A percentile compares a stretch with the other conserved stretches of the same genome.
phyloP scores from a whole-genome alignment of 345 rosid species.

The Eucalyptus sideroxylon region DNA sequence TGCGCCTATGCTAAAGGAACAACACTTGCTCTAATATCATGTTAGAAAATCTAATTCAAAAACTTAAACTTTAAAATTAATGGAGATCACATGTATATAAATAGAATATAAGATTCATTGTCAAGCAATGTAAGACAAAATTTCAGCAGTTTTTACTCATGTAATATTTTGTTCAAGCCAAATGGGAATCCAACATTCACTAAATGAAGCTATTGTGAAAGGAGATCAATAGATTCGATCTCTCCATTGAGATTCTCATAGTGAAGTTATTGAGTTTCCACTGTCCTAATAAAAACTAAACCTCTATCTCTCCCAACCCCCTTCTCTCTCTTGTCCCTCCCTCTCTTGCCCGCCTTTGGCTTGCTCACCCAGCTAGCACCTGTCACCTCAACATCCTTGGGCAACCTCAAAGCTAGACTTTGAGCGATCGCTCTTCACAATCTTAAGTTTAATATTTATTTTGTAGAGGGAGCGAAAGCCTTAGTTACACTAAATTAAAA shows the following conservation, averaged over 20 bases:
- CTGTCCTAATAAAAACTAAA: not conserved
- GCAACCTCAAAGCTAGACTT: not conserved
- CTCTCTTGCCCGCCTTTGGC: not conserved
- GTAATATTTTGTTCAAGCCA: not conserved
- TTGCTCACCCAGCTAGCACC: not conserved
- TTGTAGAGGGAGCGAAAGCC: not conserved
- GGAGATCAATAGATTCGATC: too few species aligned
- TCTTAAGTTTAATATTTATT: not conserved
- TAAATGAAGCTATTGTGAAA: not conserved
- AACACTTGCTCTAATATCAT: not conserved
- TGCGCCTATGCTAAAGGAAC: not conserved
- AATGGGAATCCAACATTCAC: not conserved
- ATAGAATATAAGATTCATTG: not conserved
- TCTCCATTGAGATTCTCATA: too few species aligned
- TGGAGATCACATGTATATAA: rapidly evolving
- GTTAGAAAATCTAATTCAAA: rapidly evolving
- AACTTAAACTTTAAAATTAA: not conserved
- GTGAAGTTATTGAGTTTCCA: not conserved
- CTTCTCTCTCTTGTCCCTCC: not conserved
- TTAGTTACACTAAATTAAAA: not conserved
- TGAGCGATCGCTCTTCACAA: not conserved
- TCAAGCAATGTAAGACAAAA: too few species aligned
- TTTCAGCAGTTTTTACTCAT: too few species aligned
- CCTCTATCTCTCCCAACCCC: not conserved
- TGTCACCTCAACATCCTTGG: not conserved